Evolutionary conservation across 2,329 filamentous ascomycete genomes (phyloP).

Genomic region (Cucurbitaria berberidis): DNA sequence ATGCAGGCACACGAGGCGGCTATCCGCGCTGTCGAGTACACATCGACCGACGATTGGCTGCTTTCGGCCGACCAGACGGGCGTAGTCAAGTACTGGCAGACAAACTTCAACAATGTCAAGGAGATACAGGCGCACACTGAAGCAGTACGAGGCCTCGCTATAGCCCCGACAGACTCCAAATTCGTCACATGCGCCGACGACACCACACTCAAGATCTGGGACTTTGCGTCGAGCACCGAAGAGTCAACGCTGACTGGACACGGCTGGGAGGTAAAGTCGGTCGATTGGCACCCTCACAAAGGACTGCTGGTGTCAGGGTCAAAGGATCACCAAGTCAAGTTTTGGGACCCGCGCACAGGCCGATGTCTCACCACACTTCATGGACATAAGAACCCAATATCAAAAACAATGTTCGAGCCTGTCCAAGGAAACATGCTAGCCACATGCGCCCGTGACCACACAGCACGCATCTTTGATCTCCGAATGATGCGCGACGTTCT

Average conservation of each 20-base stretch:
- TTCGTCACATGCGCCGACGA: constrained; percentile 97
- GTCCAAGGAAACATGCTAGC: constrained; percentile 84
- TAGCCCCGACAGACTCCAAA: constrained; percentile 91
- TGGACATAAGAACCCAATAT: constrained; percentile 96
- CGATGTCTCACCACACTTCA: constrained; percentile 92
- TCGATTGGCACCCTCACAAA: constrained; percentile 97
- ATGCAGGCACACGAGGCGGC: constrained; percentile 96
- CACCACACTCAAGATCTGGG: constrained; percentile 90
- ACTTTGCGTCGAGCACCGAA: constrained; percentile 85
- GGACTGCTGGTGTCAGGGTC: constrained; percentile 93
- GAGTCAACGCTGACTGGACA: constrained; percentile 90
- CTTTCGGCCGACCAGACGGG: constrained; percentile 95
- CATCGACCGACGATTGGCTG: constrained; percentile 95
- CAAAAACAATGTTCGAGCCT: constrained; percentile 88
- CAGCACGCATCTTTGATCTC: constrained; percentile 90
- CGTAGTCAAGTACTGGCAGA: constrained; percentile 97
- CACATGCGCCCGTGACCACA: constrained; percentile 91
- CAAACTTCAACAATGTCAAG: constrained; percentile 98
- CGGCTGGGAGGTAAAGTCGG: constrained; percentile 95
- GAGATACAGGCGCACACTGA: constrained; percentile 90
- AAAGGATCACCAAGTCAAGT: constrained; percentile 95
- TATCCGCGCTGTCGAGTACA: constrained; percentile 83
- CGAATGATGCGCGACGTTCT: constrained; percentile 98
- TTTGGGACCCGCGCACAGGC: constrained; percentile 95
- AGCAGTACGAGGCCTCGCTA: constrained; percentile 87